Evolutionary conservation across 1,284 basidiomycete genomes (phyloP).

Genomic region (Ustilago nuda): DNA sequence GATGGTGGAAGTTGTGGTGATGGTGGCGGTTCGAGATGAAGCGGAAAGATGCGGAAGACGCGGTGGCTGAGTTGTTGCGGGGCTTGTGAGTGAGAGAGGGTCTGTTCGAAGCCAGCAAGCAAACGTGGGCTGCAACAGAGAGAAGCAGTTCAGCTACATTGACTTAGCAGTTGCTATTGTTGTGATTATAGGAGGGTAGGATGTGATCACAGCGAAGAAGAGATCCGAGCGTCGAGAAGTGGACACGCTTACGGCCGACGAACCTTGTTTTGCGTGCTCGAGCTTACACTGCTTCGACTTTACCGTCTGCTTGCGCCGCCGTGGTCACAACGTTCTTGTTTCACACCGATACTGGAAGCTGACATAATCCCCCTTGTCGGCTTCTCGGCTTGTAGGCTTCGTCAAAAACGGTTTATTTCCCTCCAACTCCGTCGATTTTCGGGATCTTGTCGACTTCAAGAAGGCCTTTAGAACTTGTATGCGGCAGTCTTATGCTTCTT

Average conservation of each 20-base stretch:
- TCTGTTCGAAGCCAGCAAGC: neutral
- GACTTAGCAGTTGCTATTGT: neutral
- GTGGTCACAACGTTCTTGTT: neutral
- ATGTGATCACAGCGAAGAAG: conserved; percentile 20
- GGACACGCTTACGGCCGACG: neutral
- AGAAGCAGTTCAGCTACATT: neutral
- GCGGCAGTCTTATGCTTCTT: neutral
- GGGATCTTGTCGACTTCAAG: neutral
- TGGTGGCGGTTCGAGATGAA: neutral
- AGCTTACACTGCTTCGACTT: no score
- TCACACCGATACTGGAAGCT: neutral
- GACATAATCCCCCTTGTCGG: no score
- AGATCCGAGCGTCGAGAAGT: conserved; percentile 16
- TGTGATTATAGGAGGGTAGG: conserved; percentile 23
- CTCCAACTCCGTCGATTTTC: neutral
- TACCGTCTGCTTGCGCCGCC: neutral
- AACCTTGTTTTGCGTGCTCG: neutral
- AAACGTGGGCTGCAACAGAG: neutral
- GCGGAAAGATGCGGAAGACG: conserved; percentile 1
- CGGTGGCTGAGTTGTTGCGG: conserved; percentile 4
- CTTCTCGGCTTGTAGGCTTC: no score
- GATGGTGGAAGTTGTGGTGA: neutral
- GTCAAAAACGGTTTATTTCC: no score
- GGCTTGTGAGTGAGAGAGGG: neutral
- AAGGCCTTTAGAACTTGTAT: neutral